Percentiles rank a stretch among this genome's conserved stretches.
These are phyloP conservation scores for Penicillium argentinense DNA, from an alignment of 495 filamentous ascomycete species.

Conservation along the genomic window DNA sequence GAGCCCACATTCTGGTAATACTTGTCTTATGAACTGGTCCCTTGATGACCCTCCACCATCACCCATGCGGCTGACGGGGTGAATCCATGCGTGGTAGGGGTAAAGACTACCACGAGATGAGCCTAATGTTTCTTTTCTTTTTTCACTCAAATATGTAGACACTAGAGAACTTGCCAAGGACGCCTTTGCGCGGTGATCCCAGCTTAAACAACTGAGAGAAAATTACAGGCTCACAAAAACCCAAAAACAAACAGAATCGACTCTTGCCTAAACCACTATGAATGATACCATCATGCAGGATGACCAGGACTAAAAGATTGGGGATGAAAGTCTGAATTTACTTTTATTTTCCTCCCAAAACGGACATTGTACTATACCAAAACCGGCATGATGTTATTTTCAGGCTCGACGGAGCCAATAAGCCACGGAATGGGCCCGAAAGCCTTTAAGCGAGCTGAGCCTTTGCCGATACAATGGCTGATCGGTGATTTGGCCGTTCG, in stretches of 20 bases:
- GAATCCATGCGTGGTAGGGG: neutral
- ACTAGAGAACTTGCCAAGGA: too few species aligned
- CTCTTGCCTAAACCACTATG: neutral
- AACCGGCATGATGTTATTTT: neutral
- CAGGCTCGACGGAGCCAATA: neutral
- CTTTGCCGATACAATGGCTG: neutral
- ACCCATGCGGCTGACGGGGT: neutral
- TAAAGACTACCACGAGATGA: too few species aligned
- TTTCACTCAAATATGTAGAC: too few species aligned
- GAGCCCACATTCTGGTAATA: neutral
- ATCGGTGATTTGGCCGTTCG: neutral
- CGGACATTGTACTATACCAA: neutral
- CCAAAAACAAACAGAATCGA: neutral
- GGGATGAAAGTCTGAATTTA: neutral
- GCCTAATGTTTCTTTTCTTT: too few species aligned
- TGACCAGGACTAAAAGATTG: neutral
- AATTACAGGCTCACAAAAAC: too few species aligned
- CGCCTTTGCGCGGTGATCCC: too few species aligned
- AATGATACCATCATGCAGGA: neutral
- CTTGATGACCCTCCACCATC: neutral
- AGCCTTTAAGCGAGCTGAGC: constrained; percentile 1
- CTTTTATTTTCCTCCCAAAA: too few species aligned
- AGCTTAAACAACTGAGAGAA: too few species aligned
- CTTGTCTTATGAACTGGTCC: neutral
- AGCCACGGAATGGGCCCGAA: neutral